Evolutionary conservation across 345 rosid genomes (phyloP), one percentile per base, ranked within the genome.

Genomic region (Toxicodendron radicans): DNA sequence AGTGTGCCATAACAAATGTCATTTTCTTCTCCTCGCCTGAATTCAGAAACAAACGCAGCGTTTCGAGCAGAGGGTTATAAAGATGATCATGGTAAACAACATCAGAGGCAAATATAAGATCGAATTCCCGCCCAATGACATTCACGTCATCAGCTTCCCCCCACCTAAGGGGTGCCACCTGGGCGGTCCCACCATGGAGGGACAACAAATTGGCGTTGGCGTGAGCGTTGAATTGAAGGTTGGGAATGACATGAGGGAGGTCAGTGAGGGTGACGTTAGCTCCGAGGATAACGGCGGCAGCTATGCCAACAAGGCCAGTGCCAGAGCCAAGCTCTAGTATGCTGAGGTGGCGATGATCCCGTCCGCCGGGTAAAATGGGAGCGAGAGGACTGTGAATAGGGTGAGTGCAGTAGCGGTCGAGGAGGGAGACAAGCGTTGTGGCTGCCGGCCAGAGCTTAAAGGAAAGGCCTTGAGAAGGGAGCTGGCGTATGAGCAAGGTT

Each of bases 381-480:
- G 87, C 38, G 67, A 92, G 88, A 4, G 89, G 89, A 68, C 80
- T 74, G 23, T 61, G 71, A 77, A 30, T 43, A 17, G 87, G 80
- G 80, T 79, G 46, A 56, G 71, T 38, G 49, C 83, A 72, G 84
- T 82, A 72, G 20, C 58, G 46, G 63, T 90, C 91, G 18, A 92
- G 86, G 63, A 92, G 87, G 33, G 82, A 68, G 59, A 92, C 84
- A 23, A 95, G 88, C 3, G 94, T 81, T 48, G 86, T 85, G 54
- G 99, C 94, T 17, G 96, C 95, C 0, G 93, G 95, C 97, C 97
- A 95, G 61, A 91, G 95, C 89, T 92, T 84, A 90, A 95, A 92
- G 52, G 99, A 90, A 72, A 95, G 83, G 70, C 97, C 97, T 73
- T 86, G 87, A 6, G 92, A 87, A 5, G 89, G 91, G 41, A 92